Evolutionary conservation across 2,329 filamentous ascomycete genomes (phyloP), one percentile per base, ranked within the genome.

Genomic region (Epichloe scottii): DNA sequence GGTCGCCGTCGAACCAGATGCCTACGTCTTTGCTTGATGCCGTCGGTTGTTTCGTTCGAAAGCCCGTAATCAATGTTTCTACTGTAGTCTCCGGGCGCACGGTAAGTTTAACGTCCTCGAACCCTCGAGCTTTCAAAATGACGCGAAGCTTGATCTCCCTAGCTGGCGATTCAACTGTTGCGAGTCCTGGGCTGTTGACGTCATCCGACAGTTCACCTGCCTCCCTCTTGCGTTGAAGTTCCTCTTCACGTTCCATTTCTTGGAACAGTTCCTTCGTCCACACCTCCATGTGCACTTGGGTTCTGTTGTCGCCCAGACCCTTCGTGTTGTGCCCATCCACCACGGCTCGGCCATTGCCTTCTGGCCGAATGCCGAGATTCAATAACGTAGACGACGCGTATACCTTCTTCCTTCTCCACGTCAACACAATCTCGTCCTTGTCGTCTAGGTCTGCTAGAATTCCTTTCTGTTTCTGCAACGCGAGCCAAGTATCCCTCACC

Each of bases 1-100:
- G 69, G 48, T 90, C 87, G 14, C 89, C 89, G 58, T 95, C 89
- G 65, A 89, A 90, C 57, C 76, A 72, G 11, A 95, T 69, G 38
- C 75, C 73, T 3, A 93, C 68, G 0, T 73, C 65, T 56, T 73
- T 75, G 4, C 76, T 73, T 1, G 68, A 61, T 0, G 68, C 65
- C 17, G 90, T 63, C 0, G 70, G 59, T 33, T 76, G 73, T 57
- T 74, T 69, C 38, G 70, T 70, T 48, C 79, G 76, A 63, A 85
- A 91, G 3, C 74, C 77, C 39, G 69, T 71, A 17, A 85, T 69
- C 48, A 94, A 72, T 49, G 77, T 80, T 34, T 73, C 74, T 23
- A 89, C 73, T 2, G 71, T 74, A 1, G 81, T 88, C 47, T 75
- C 72, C 50, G 69, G 64, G 33, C 71, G 69, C 2, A 77, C 73